Conservation (phyloP, 177 flowering plant species). For the Vitis hybrid region DNA sequence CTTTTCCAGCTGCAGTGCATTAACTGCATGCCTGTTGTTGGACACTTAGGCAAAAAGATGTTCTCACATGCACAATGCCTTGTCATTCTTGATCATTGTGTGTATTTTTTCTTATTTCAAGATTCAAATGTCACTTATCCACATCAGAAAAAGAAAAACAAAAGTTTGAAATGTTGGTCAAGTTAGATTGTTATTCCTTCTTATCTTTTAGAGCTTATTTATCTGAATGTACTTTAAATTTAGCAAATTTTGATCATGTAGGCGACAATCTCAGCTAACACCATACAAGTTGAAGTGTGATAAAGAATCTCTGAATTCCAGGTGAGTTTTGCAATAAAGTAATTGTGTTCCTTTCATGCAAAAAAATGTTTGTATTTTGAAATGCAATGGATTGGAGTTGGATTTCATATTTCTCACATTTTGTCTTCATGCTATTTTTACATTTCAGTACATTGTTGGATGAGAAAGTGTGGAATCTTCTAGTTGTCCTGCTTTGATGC, state of each 20-base stretch:
- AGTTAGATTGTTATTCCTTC: background rate
- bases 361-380: background rate
- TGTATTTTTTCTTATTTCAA: background rate
- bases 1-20: background rate
- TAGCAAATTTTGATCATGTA: slow-evolving; percentile 29
- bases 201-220: background rate
- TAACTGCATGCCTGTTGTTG: background rate
- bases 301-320: slow-evolving; percentile 65
- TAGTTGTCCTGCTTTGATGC: background rate
- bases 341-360: background rate
- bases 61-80: background rate
- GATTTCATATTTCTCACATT: background rate
- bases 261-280: slow-evolving; percentile 55
- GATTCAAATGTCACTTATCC: background rate
- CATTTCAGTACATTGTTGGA: background rate
- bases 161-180: background rate
- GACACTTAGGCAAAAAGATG: too few species aligned
- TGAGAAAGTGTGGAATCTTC: background rate
- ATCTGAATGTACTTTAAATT: background rate
- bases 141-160: background rate
- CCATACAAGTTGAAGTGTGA: slow-evolving; percentile 92
- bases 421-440: background rate
- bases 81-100: background rate
- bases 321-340: slow-evolving; percentile 45
- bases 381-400: background rate